Percentiles rank a stretch among this genome's conserved stretches.
These are phyloP conservation scores for Trypanosoma cruzi DNA, from an alignment of 208 protist species.

Conservation along the genomic window DNA sequence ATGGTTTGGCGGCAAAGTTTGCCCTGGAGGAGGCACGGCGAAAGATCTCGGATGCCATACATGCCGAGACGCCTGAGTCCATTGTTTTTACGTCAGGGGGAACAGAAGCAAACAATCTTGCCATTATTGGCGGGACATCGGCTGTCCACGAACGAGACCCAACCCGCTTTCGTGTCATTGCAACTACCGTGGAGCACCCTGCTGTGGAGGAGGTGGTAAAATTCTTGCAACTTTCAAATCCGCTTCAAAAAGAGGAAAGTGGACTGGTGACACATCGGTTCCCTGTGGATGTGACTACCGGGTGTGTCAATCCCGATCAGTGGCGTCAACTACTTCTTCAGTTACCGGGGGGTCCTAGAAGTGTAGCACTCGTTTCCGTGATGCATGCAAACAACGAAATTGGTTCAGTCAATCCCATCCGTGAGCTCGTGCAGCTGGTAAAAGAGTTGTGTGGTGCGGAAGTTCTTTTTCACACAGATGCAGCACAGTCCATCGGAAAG, in stretches of 20 bases:
- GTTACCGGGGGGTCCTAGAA: slow-evolving; percentile 45
- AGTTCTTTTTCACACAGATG: slow-evolving; percentile 94
- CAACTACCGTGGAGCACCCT: slow-evolving; percentile 84
- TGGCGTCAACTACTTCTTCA: slow-evolving; percentile 36
- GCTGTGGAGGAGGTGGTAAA: slow-evolving; percentile 86
- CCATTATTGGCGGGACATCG: slow-evolving; percentile 71
- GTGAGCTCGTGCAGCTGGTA: slow-evolving; percentile 63
- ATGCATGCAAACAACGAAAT: slow-evolving; percentile 98
- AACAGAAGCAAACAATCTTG: slow-evolving; percentile 95
- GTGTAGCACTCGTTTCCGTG: slow-evolving; percentile 84
- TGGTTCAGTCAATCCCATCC: slow-evolving; percentile 92
- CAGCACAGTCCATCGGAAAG: slow-evolving; percentile 97
- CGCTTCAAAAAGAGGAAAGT: slow-evolving; percentile 12
- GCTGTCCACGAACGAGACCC: slow-evolving; percentile 37
- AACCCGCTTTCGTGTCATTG: slow-evolving; percentile 56
- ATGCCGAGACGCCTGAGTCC: slow-evolving; percentile 40
- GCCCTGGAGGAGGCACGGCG: slow-evolving; percentile 75
- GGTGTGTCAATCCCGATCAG: slow-evolving; percentile 33
- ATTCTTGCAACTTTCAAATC: slow-evolving; percentile 29
- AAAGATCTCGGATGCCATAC: slow-evolving; percentile 53
- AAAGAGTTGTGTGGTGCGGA: slow-evolving; percentile 64
- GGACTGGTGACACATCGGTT: slow-evolving; percentile 35
- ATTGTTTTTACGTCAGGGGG: slow-evolving; percentile 95
- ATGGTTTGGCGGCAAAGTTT: slow-evolving; percentile 82
- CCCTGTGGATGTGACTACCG: slow-evolving; percentile 43